phyloP scores from a whole-genome alignment of 2,329 filamentous ascomycete species.

The Fusarium chaquense region DNA sequence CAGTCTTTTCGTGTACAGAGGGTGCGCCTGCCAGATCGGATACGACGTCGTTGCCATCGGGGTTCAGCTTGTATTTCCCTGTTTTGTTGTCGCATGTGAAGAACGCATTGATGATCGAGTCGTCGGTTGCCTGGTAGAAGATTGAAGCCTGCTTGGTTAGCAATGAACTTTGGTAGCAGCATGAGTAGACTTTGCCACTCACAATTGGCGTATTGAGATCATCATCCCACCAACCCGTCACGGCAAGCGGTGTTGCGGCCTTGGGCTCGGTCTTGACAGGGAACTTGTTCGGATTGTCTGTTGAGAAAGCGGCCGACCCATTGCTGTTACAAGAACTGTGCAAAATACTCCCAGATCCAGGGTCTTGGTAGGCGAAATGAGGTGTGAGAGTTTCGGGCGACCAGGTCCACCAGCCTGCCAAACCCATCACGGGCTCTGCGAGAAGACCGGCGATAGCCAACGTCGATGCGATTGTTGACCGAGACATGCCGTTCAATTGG shows the following conservation, averaged over 20 bases:
- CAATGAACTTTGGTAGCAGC: fast-evolving
- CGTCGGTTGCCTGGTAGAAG: conserved; percentile 33
- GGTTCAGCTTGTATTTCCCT: conserved; percentile 21
- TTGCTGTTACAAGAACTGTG: conserved; percentile 41
- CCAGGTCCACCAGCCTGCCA: conserved; percentile 41
- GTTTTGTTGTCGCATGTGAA: conserved; percentile 31
- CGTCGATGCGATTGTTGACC: conserved; percentile 7
- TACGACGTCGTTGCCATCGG: conserved; percentile 21
- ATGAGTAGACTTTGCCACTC: not conserved
- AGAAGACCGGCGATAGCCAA: conserved; percentile 17
- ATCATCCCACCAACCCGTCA: conserved; percentile 35
- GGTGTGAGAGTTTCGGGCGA: conserved; percentile 26
- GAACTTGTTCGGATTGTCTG: conserved; percentile 26
- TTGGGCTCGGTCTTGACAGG: conserved; percentile 28
- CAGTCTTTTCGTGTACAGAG: conserved; percentile 36
- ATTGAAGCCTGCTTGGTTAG: conserved; percentile 25
- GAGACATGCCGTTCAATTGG: conserved; percentile 7
- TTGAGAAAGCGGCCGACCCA: conserved; percentile 31
- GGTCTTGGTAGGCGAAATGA: conserved; percentile 41
- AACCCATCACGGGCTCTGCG: conserved; percentile 13
- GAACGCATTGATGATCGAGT: conserved; percentile 26
- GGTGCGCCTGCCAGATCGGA: conserved; percentile 17
- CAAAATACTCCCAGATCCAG: conserved; percentile 34
- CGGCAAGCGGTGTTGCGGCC: conserved; percentile 19
- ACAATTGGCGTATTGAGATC: conserved; percentile 30